Evolutionary conservation across 306 rosid species (phyloP).

Genomic region (Calophaca sinica): DNA sequence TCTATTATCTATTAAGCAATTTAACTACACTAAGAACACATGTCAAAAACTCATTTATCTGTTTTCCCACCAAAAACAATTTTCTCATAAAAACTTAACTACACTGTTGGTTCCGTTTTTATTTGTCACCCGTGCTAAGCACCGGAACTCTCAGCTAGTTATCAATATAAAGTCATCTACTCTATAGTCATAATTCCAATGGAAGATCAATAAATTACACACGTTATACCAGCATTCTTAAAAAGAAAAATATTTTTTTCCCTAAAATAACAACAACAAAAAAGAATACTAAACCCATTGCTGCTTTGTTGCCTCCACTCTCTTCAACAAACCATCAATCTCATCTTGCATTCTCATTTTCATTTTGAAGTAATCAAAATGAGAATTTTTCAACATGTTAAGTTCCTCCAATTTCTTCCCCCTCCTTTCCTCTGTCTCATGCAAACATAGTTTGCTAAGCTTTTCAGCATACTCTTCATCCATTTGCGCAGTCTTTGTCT

Average conservation of each 20-base stretch:
- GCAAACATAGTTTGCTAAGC: conserved; percentile 49
- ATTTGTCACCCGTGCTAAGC: no score
- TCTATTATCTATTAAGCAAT: no score
- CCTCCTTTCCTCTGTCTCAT: conserved; percentile 66
- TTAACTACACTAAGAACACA: no score
- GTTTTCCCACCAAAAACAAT: no score
- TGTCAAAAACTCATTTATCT: no score
- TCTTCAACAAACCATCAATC: conserved; percentile 72
- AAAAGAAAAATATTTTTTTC: not conserved
- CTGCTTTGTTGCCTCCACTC: conserved; percentile 86
- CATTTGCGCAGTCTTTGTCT: conserved; percentile 56
- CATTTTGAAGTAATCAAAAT: conserved; percentile 75
- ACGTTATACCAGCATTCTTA: conserved; percentile 40
- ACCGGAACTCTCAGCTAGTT: no score
- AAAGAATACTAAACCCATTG: conserved; percentile 52
- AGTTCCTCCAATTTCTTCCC: conserved; percentile 76
- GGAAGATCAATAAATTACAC: conserved; percentile 35
- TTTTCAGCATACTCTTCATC: conserved; percentile 71
- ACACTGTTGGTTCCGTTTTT: no score
- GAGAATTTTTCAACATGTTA: conserved; percentile 65
- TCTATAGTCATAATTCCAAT: no score
- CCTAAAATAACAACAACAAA: not conserved
- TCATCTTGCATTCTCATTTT: conserved; percentile 79
- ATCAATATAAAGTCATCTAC: no score
- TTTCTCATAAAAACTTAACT: no score